Conservation (phyloP, 176 grass and related monocot species). For the Bonia amplexicaulis region DNA sequence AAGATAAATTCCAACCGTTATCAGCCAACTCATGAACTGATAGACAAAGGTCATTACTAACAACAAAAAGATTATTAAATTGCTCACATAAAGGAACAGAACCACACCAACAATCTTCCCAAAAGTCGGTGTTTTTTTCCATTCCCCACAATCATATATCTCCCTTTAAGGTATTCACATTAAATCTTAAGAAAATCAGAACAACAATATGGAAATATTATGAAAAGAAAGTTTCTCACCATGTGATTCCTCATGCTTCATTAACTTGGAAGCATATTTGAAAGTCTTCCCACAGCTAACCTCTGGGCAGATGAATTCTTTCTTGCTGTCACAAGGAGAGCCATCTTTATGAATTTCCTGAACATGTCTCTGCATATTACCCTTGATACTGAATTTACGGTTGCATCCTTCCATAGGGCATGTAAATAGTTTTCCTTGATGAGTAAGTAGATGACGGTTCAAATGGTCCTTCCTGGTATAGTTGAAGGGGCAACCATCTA, state of each 20-base stretch:
- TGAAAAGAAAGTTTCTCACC: constrained; percentile 33
- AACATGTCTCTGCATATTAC: constrained; percentile 66
- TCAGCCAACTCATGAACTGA: too few species aligned
- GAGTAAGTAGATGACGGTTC: constrained; percentile 60
- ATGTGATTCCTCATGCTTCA: constrained; percentile 70
- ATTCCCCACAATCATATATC: too few species aligned
- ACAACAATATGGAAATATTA: neutral
- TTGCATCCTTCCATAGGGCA: constrained; percentile 60
- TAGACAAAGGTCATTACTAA: too few species aligned
- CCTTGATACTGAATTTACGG: constrained; percentile 52
- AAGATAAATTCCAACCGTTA: too few species aligned
- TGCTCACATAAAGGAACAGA: too few species aligned
- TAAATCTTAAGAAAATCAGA: too few species aligned
- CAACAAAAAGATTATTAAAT: too few species aligned
- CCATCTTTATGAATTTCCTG: constrained; percentile 42
- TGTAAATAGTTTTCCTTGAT: constrained; percentile 57
- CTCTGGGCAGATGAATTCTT: constrained; percentile 54
- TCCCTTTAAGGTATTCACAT: too few species aligned
- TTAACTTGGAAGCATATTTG: constrained; percentile 59
- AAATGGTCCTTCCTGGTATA: constrained; percentile 79
- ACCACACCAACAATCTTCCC: too few species aligned
- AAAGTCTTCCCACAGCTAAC: constrained; percentile 58
- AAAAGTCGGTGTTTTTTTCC: too few species aligned
- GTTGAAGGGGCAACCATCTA: constrained; percentile 50
- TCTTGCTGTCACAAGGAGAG: constrained; percentile 28